These are phyloP conservation scores for Sporisorium scitamineum DNA, from an alignment of 1,284 basidiomycete species.

Conservation along the genomic window DNA sequence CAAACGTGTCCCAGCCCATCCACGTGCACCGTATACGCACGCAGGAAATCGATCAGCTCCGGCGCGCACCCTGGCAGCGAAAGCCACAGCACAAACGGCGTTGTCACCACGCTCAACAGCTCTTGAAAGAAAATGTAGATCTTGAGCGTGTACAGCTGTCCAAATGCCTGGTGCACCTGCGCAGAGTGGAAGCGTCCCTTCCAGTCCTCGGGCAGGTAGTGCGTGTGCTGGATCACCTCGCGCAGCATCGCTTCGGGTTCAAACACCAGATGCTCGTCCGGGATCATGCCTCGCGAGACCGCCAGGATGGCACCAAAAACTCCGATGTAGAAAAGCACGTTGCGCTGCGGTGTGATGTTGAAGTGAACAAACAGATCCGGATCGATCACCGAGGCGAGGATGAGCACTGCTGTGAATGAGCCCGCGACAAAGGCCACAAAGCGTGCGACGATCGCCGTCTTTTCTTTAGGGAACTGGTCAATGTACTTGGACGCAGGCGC, in stretches of 20 bases:
- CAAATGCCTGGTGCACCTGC: conserved; percentile 58
- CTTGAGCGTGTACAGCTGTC: conserved; percentile 63
- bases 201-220: conserved; percentile 95
- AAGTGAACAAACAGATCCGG: conserved; percentile 88
- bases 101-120: conserved; percentile 87
- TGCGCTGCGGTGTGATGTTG: conserved; percentile 91
- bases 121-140: conserved; percentile 83
- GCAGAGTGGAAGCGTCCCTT: conserved; percentile 84
- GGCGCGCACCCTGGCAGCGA: conserved; percentile 88
- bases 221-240: conserved; percentile 90
- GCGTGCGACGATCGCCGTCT: conserved; percentile 86
- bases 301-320: conserved; percentile 89
- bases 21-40: conserved; percentile 89
- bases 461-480: conserved; percentile 96
- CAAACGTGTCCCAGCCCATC: conserved; percentile 96
- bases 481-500: conserved; percentile 93
- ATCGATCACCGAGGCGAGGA: conserved; percentile 89
- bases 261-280: conserved; percentile 88
- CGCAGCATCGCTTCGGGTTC: conserved; percentile 92
- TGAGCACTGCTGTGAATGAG: conserved; percentile 92
- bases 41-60: conserved; percentile 63
- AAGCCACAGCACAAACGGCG: conserved; percentile 92
- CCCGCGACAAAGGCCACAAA: conserved; percentile 96
- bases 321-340: conserved; percentile 90
- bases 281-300: conserved; percentile 91